Percentiles rank a stretch among this genome's conserved stretches.
Conservation (phyloP, 1,139 yeast genomes). For the Taphrina wiesneri region DNA sequence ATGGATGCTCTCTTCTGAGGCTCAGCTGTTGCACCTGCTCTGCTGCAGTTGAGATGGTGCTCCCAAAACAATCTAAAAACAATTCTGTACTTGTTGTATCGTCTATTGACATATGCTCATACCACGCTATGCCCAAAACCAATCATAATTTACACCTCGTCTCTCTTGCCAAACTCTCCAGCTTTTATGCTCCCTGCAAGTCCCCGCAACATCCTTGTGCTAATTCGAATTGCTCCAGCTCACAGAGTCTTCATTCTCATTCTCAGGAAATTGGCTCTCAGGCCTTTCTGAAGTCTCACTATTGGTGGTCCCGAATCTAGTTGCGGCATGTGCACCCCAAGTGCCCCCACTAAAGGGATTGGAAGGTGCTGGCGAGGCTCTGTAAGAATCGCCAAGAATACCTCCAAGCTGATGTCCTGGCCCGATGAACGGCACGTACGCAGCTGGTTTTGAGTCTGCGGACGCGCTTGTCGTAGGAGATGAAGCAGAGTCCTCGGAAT, state of each 20-base stretch:
- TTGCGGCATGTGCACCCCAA: conserved; percentile 4
- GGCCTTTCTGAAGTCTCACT: conserved; percentile 18
- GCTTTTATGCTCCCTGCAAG: no score
- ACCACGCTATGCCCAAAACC: neutral
- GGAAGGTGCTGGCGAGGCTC: conserved; percentile 10
- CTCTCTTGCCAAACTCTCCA: neutral
- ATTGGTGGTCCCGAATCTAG: conserved; percentile 6
- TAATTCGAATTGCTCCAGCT: conserved; percentile 15
- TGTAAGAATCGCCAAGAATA: neutral
- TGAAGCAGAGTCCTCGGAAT: neutral
- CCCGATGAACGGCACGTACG: conserved; percentile 13
- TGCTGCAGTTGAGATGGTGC: no score
- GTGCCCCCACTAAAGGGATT: conserved; percentile 4
- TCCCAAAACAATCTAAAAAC: no score
- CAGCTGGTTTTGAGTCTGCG: neutral
- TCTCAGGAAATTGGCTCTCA: neutral
- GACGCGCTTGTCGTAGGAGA: conserved; percentile 15
- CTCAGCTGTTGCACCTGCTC: no score
- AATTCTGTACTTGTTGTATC: neutral
- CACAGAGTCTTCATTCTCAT: conserved; percentile 1
- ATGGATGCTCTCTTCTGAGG: no score
- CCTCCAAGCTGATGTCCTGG: conserved; percentile 21
- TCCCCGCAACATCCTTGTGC: no score
- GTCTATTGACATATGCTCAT: neutral
- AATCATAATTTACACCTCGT: neutral